Evolutionary conservation across 2,329 filamentous ascomycete species (phyloP), one percentile per base, ranked within the genome.

Genomic region (Penicillium sp.): DNA sequence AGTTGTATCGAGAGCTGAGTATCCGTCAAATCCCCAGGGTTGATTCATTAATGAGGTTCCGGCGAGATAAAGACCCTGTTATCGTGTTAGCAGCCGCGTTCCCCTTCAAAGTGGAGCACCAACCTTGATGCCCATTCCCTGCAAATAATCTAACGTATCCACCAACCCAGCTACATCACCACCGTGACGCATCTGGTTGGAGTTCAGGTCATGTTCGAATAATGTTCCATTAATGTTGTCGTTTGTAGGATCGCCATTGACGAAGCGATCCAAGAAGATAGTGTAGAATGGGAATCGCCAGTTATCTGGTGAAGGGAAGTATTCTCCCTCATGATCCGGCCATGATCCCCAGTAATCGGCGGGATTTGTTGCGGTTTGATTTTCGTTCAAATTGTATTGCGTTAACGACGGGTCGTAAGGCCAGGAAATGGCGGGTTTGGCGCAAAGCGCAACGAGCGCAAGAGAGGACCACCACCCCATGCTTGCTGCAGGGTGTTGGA

Each of bases 241-340:
- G 66, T 88, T 88, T 6, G 76, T 76, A 7, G 86, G 85, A 63
- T 88, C 82, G 39, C 85, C 85, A 63, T 88, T 87, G 49, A 86
- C 84, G 64, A 83, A 88, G 57, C 84, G 77, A 70, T 88, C 86
- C 21, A 87, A 70, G 67, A 87, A 86, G 44, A 88, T 73, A 16
- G 84, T 86, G 68, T 88, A 89, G 67, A 87, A 84, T 0, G 86
- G 86, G 57, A 88, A 81, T 22, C 86, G 79, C 86, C 86, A 89
- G 63, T 84, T 87, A 0, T 74, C 66, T 1, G 86, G 86, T 21
- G 85, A 87, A 0, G 76, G 70, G 11, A 73, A 65, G 62, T 83
- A 87, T 29, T 62, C 64, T 24, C 61, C 59, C 5, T 55, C 26
- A 11, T 85, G 82, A 60, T 77, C 72, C 24, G 71, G 73, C 81